phyloP scores from a whole-genome alignment of 208 protist genomes.

The Endotrypanum monterogeii region DNA sequence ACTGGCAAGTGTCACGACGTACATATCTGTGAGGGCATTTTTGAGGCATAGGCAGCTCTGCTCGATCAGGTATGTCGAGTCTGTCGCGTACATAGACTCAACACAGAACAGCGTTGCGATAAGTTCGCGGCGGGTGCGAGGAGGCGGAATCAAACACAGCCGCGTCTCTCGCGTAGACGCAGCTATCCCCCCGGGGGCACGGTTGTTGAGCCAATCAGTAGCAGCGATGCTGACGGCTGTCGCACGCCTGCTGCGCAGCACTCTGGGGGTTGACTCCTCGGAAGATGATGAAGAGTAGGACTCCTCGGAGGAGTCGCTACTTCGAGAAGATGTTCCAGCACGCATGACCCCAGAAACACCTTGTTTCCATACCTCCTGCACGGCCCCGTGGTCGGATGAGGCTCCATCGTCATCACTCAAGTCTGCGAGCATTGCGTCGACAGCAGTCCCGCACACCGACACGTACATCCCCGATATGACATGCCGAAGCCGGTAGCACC shows the following conservation, averaged over 20 bases:
- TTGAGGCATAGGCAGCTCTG: slow-evolving; percentile 64
- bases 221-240: too few species aligned
- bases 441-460: slow-evolving; percentile 54
- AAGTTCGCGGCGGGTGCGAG: slow-evolving; percentile 43
- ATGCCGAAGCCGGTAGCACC: slow-evolving; percentile 60
- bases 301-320: too few species aligned
- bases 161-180: slow-evolving; percentile 36
- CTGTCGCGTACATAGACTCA: slow-evolving; percentile 58
- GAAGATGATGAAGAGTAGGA: too few species aligned
- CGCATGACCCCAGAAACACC: too few species aligned
- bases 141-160: slow-evolving; percentile 66
- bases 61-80: slow-evolving; percentile 62
- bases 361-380: too few species aligned
- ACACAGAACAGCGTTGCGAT: slow-evolving; percentile 61
- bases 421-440: slow-evolving; percentile 54
- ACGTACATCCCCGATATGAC: slow-evolving; percentile 69
- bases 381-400: too few species aligned
- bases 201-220: too few species aligned
- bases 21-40: slow-evolving; percentile 73
- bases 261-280: too few species aligned
- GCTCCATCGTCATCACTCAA: slow-evolving; percentile 30
- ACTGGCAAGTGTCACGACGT: slow-evolving; percentile 44
- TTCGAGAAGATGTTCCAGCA: too few species aligned
- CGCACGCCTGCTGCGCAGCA: too few species aligned
- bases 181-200: not conserved